Evolutionary conservation across 257 asterid species (phyloP).

Genomic region (Solanum okadae): DNA sequence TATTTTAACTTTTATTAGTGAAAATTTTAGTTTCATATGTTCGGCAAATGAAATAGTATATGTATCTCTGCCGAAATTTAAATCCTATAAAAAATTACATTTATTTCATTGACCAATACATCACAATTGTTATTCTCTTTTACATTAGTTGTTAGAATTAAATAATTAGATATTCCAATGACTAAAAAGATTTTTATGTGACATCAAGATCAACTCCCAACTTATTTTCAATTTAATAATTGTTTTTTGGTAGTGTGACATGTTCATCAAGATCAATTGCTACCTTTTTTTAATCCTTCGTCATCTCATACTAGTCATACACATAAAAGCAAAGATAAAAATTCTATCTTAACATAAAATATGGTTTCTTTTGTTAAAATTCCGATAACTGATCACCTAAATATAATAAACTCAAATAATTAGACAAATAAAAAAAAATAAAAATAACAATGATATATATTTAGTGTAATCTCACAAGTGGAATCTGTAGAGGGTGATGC

Average conservation of each 20-base stretch:
- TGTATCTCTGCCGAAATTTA: background rate
- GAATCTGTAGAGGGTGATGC: background rate
- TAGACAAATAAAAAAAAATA: background rate
- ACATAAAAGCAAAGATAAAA: background rate
- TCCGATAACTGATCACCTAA: background rate
- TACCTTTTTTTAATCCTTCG: background rate
- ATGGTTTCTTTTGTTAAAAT: slow-evolving; percentile 16
- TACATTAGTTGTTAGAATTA: too few relatives aligned
- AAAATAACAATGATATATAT: background rate
- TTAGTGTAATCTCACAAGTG: accelerated
- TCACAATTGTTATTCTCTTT: background rate
- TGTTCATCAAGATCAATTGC: background rate
- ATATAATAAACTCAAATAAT: background rate
- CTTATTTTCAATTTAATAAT: background rate
- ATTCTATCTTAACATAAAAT: background rate
- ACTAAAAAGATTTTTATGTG: background rate
- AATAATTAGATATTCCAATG: background rate
- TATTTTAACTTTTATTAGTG: background rate
- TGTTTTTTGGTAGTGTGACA: background rate
- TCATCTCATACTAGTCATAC: slow-evolving; percentile 13
- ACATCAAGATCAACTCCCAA: background rate
- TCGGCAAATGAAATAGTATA: too few relatives aligned
- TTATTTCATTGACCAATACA: background rate
- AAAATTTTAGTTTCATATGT: too few relatives aligned
- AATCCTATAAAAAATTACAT: background rate